Conservation (phyloP, 257 asterid genomes). For the Salvia hispanica region DNA sequence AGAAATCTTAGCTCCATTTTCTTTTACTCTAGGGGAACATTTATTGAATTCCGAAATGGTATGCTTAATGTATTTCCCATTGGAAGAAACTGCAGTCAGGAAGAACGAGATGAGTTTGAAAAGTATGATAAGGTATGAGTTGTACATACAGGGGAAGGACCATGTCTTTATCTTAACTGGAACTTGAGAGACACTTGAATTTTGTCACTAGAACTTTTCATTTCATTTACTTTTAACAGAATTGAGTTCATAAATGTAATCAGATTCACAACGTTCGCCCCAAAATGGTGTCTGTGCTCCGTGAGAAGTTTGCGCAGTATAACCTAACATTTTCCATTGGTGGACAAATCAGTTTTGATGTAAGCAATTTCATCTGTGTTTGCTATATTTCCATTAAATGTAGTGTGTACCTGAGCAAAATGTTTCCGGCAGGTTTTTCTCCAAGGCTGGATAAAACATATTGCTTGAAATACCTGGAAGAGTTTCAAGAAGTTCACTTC, state of each 20-base stretch:
- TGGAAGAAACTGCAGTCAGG: constrained; percentile 99
- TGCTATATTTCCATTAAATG: constrained; percentile 4
- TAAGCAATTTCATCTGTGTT: constrained; percentile 40
- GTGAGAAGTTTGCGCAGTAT: constrained; percentile 78
- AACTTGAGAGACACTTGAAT: constrained; percentile 16
- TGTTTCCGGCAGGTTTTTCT: constrained; percentile 72
- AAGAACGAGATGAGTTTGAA: constrained; percentile 92
- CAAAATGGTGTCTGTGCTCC: constrained; percentile 79
- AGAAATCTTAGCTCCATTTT: constrained; percentile 27
- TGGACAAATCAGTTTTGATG: constrained; percentile 98
- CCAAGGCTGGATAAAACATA: constrained; percentile 96
- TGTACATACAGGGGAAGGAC: constrained; percentile 1
- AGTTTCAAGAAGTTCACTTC: constrained; percentile 84
- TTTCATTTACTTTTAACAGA: constrained; percentile 20
- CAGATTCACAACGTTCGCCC: constrained; percentile 83
- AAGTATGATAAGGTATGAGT: constrained; percentile 85
- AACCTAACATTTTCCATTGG: constrained; percentile 88
- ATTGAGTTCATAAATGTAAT: constrained; percentile 29
- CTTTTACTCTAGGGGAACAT: constrained; percentile 73
- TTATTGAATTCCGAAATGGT: constrained; percentile 94
- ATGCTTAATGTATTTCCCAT: constrained; percentile 97
- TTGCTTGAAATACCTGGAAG: constrained; percentile 86
- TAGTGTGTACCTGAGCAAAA: constrained; percentile 25
- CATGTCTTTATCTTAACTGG: neutral
- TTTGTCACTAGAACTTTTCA: neutral